Evolutionary conservation across 257 asterid species (phyloP), one percentile per base, ranked within the genome.

Genomic region (Prunella vulgaris): DNA sequence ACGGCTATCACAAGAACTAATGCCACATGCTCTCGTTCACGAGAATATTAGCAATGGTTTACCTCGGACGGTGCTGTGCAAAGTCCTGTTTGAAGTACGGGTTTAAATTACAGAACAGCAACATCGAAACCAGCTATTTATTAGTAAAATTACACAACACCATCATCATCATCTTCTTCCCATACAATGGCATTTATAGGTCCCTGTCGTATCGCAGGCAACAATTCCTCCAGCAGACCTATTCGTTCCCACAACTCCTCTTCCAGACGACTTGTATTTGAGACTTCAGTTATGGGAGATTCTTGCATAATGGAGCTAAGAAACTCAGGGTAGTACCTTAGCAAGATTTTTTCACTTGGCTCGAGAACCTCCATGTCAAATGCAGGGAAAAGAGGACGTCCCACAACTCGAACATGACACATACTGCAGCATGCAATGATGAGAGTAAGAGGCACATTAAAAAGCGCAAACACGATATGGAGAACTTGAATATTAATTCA

Each of bases 161-260:
- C 75, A 5, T 21, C 81, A 1, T 73, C 76, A 1, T 74, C 84
- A 0, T 69, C 83, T 7, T 42, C 80, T 1, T 78, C 79, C 81
- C 72, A 78, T 27, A 5, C 66, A 12, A 73, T 35, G 42, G 67
- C 74, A 21, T 56, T 46, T 37, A 74, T 49, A 7, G 74, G 75
- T 27, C 65, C 79, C 8, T 58, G 76, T 40, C 58, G 82, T 20
- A 78, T 71, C 58, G 74, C 81, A 2, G 77, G 85, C 54, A 77
- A 46, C 79, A 83, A 67, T 58, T 74, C 74, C 80, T 76, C 87
- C 81, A 77, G 25, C 59, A 52, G 20, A 49, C 79, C 77, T 33
- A 77, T 66, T 17, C 77, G 33, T 27, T 66, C 85, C 82, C 78
- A 46, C 28, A 52, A 7, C 27, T 18, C 14, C 27, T 52, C 59